A percentile compares a stretch with the other conserved stretches of the same genome.
phyloP scores from a whole-genome alignment of 1,284 basidiomycete genomes.

The Puccinia triticina region DNA sequence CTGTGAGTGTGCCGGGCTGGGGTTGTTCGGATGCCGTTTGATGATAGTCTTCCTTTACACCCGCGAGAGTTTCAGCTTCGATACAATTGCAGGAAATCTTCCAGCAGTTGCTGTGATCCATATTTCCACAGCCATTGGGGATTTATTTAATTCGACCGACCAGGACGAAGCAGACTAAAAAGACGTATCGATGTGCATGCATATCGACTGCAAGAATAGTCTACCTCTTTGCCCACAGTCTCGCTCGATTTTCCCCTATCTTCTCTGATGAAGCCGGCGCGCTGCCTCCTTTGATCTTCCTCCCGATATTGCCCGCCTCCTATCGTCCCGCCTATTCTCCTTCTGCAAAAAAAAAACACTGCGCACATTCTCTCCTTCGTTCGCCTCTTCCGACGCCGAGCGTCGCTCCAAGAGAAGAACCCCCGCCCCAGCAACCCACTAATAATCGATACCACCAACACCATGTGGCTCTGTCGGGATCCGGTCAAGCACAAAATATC shows the following conservation, averaged over 20 bases:
- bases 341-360: neutral
- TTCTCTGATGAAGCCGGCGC: neutral
- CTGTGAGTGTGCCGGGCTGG: neutral
- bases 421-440: too few relatives aligned
- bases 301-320: too few relatives aligned
- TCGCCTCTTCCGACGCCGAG: neutral
- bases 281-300: too few relatives aligned
- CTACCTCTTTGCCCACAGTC: neutral
- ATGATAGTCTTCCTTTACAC: neutral
- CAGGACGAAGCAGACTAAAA: neutral
- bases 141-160: neutral
- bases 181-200: too few relatives aligned
- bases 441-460: too few relatives aligned
- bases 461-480: neutral
- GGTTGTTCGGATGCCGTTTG: neutral
- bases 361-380: neutral
- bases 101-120: neutral
- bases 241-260: neutral
- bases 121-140: neutral
- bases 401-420: neutral
- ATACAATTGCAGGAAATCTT: neutral
- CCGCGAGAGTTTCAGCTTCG: conserved; percentile 2
- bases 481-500: neutral
- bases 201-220: neutral
- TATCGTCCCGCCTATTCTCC: neutral